Evolutionary conservation across 768 basidiomycete species (phyloP), one percentile per base, ranked within the genome.

Genomic region (Russula lepida): DNA sequence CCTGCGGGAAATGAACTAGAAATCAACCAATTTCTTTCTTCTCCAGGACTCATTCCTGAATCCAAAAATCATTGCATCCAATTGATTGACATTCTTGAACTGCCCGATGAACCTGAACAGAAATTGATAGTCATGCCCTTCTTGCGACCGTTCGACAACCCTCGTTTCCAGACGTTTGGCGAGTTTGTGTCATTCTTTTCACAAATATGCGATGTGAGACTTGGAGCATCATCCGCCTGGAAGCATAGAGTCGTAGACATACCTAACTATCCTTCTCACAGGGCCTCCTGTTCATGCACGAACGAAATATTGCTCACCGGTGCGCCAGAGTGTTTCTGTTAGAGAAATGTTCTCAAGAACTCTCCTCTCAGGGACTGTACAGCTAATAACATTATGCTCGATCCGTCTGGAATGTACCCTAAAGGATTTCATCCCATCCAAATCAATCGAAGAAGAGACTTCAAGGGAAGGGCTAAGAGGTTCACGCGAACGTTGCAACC

Each of bases 401-500:
- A 74, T 53, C 65, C 71, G 0, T 62, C 32, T 0, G 6, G 21
- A 0, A 54, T 75, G 13, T 75, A 69, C 19, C 69, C 66, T 0
- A 39, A 72, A 0, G 54, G 67, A 0, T 76, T 67, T 33, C 75
- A 73, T 13, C 70, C 74, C 6, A 17, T 61, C 2, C 32, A 33
- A 1, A 50, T 13, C 4, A 4, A 54, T 19, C 50, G 66, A 66
- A 65, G 52, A 21, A 63, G 51, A 11, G 68, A 75, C 27, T 63
- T 63, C 27, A 64, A 56, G 3, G 66, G 70, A 0, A 28, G 12
- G 7, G 71, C 70, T 0, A 71, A 67, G 4, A 65, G 69, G 35
- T 68, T 56, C 37, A 72, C 69, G 0, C 72, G 74, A 21, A 75
- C 74, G 6, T 51, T 62, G 13, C 60, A 62, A 1, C 72, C 74